Base-by-base conservation (phyloP, 2,329 filamentous ascomycete species). In the Pseudopithomyces maydicus region DNA sequence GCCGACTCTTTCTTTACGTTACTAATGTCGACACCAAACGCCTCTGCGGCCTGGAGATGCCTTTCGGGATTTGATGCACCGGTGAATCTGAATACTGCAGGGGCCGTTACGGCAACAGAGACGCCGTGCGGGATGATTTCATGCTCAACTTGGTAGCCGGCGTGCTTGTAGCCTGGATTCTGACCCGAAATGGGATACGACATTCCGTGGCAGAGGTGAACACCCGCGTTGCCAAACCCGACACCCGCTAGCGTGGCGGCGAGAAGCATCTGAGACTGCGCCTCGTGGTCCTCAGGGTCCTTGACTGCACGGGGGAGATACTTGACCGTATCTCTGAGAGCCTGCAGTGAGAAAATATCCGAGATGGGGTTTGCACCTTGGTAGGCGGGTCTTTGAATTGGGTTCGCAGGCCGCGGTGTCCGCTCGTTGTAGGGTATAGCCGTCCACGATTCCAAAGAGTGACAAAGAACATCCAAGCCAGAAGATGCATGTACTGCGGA, bases 361-460 rank as follows among this genome's bases (percentile, higher is more conserved):
- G 91, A 96, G 67, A 99, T 99, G 2, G 95, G 95, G 74, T 99
- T 99, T 6, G 95, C 92, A 39, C 95, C 95, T 77, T 99, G 95
- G 73, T 99, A 99, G 0, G 95, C 93, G 0, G 95, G 95, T 3
- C 95, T 85, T 58, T 94, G 84, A 66, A 99, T 91, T 0, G 96
- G 95, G 74, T 99, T 98, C 3, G 85, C 79, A 0, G 96, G 96
- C 2, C 94, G 84, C 0, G 95, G 95, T 0, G 83, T 86, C 49
- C 95, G 88, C 81, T 97, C 90, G 67, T 90, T 84, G 80, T 92
- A 99, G 0, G 96, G 96, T 61, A 99, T 98, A 2, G 95, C 95
- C 0, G 95, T 99, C 92, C 94, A 99, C 4, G 91, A 96, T 77
- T 99, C 96, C 38, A 99, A 87, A 12, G 90, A 89, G 79, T 99